Evolutionary conservation across 257 asterid species (phyloP).

Genomic region (Nicotiana otophora): DNA sequence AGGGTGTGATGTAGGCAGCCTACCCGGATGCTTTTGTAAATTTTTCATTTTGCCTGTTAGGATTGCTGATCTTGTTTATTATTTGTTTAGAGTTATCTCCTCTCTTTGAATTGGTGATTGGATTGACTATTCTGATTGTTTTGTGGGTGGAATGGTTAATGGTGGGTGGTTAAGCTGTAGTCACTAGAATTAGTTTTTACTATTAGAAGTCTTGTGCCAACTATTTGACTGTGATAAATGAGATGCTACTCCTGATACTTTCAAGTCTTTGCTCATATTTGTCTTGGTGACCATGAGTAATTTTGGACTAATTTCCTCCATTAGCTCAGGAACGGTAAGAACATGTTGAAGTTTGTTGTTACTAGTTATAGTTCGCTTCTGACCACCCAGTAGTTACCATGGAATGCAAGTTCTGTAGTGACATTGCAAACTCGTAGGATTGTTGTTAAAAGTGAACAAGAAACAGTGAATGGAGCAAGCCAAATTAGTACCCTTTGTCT

Average conservation of each 20-base stretch:
- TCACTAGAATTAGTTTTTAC: neutral
- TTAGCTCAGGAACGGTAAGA: neutral
- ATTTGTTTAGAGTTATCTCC: neutral
- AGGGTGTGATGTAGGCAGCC: no score
- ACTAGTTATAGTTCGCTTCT: neutral
- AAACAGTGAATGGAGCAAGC: neutral
- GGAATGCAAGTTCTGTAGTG: neutral
- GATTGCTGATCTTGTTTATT: neutral
- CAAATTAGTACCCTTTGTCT: neutral
- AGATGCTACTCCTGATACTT: neutral
- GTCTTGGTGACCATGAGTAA: neutral
- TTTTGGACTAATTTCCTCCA: neutral
- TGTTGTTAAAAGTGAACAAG: neutral
- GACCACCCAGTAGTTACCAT: neutral
- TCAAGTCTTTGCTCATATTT: neutral
- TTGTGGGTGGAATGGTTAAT: neutral
- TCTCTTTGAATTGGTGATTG: slow-evolving; percentile 1
- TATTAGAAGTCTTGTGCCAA: neutral
- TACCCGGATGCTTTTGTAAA: neutral
- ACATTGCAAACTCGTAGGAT: neutral
- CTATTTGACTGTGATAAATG: neutral
- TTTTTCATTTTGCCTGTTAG: neutral
- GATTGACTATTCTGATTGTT: neutral
- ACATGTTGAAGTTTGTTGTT: neutral
- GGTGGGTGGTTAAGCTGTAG: neutral